Base-by-base conservation (phyloP, 805 yeast genomes). In the Wickerhamomyces canadensis region DNA sequence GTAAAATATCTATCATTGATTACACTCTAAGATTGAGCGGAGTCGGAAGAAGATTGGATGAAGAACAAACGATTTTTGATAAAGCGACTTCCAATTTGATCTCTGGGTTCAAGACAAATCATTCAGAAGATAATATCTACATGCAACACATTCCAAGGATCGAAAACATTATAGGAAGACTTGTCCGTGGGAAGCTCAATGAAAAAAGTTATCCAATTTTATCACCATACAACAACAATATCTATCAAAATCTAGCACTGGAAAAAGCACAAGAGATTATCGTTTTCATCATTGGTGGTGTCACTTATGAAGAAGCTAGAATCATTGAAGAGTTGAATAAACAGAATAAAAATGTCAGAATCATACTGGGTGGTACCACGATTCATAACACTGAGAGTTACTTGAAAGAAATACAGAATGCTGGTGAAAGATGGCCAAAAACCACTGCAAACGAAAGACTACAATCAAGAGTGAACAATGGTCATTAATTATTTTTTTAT, bases 71-170 rank as follows among this genome's bases (percentile, higher is more conserved):
- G 15, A 48, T 54, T 17, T 54, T 54, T 33, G 57, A 54, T 22
- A 54, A 51, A 28, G 55, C 59, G 1, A 49, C 57, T 2, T 48
- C 54, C 0, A 49, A 47, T 28, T 32, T 55, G 25, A 50, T 46
- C 10, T 60, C 62, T 33, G 68, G 70, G 1, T 55, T 64, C 45
- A 55, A 58, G 30, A 53, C 54, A 4, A 61, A 62, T 36, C 63
- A 58, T 41, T 62, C 68, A 25, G 65, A 72, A 3, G 82, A 79
- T 38, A 84, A 84, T 52, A 76, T 91, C 5, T 93, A 79, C 63
- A 88, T 95, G 81, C 98, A 93, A 63, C 95, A 89, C 54, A 68
- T 76, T 31, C 96, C 98, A 7, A 67, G 85, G 38, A 60, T 93
- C 33, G 78, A 76, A 8, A 43, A 43, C 15, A 46, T 65, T 4